Base-by-base conservation (phyloP, 306 rosid genomes). In the Corylus americana region DNA sequence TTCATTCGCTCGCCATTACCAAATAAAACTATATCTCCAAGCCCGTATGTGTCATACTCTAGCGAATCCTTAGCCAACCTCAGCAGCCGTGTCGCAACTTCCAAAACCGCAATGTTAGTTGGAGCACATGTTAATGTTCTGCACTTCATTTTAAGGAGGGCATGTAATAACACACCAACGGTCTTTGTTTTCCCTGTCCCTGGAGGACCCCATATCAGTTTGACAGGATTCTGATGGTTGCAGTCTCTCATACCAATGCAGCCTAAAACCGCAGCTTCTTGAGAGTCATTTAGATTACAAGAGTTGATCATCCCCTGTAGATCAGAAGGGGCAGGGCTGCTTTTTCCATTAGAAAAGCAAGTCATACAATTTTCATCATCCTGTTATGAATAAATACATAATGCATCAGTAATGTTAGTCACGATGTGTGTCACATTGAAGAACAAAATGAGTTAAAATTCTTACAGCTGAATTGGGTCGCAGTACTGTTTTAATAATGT, bases 191-290 rank as follows among this genome's bases (percentile, higher is more conserved):
- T 80, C 13, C 83, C 83, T 1, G 83, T 80, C 62, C 80, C 83
- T 0, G 86, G 89, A 55, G 86, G 89, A 4, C 89, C 83, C 83
- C 83, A 80, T 68, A 80, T 80, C 13, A 80, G 12, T 74, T 80
- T 80, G n/a, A 80, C 70, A 5, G 63, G 22, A 53, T 68, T 80
- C 54, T 31, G 55, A 25, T 80, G 79, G 13, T 20, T 2, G 49
- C 83, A 80, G 50, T 74, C 53, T 11, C 53, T 48, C 39, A 58
- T 16, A 17, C 44, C 9, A 10, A 80, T 69, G n/a, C 39, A 69
- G 47, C 74, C 75, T 25, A 49, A 51, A 69, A 75, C 55, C 22
- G 71, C 80, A 47, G 74, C 76, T 75, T 76, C 47, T 58, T 75
- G 84, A 13, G 80, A 75, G 5, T 49, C 57, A 70, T 81, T 80